Percentiles rank a stretch among this genome's conserved stretches.
Evolutionary conservation across 441 rosid species (phyloP).

Genomic region (Gossypium laxum): DNA sequence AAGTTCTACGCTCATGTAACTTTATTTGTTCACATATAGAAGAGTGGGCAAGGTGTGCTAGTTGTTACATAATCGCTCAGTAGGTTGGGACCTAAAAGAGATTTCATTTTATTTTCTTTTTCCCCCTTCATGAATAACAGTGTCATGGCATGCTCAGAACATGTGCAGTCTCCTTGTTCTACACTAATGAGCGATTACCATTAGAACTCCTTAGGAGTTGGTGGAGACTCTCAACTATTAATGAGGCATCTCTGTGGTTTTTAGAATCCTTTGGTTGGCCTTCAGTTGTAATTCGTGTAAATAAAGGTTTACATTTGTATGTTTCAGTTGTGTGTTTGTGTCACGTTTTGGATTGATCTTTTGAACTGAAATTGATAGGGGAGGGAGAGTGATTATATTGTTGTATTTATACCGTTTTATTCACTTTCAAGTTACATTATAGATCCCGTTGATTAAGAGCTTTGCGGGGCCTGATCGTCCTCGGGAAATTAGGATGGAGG

Average conservation of each 20-base stretch:
- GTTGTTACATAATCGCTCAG: neutral
- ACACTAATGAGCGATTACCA: neutral
- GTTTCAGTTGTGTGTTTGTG: neutral
- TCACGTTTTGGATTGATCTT: neutral
- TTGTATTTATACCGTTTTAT: conserved; percentile 16
- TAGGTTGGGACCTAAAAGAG: neutral
- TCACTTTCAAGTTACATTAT: conserved; percentile 24
- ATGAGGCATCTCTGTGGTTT: neutral
- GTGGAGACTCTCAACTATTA: neutral
- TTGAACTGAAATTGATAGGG: neutral
- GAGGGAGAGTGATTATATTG: neutral
- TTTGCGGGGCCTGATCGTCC: conserved; percentile 72
- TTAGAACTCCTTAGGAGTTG: neutral
- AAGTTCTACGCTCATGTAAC: conserved; percentile 6
- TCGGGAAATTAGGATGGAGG: conserved; percentile 87
- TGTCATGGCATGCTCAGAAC: neutral
- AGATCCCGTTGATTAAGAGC: conserved; percentile 80
- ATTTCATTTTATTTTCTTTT: neutral
- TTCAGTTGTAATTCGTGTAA: neutral
- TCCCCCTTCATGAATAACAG: neutral
- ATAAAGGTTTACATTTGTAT: neutral
- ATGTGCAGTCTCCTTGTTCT: neutral
- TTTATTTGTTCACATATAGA: conserved; percentile 4
- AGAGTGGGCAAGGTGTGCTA: neutral
- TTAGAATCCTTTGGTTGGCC: neutral